Evolutionary conservation across 305 asterid species (phyloP), one percentile per base, ranked within the genome.

Genomic region (Ajuga reptans): DNA sequence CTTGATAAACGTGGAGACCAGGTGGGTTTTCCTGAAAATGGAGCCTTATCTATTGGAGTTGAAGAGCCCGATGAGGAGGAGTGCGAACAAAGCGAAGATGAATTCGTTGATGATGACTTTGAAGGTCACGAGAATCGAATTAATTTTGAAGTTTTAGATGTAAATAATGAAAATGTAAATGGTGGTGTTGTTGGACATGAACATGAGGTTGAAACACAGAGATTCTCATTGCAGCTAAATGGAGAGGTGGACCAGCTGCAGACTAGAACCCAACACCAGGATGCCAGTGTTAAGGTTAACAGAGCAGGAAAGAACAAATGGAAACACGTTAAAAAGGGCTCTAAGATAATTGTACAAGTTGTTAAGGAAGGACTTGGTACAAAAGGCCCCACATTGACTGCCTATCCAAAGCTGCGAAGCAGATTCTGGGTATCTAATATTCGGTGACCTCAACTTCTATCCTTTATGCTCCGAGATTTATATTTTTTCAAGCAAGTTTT

Each of bases 331-430:
- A 84, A 70, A 42, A 84, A 81, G 77, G 96, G 97, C 81, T 87
- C 96, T 51, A 91, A 84, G 79, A 87, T 94, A 76, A 82, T 94
- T 77, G 97, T 87, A 42, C 99, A 94, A 81, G 99, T 93, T 84
- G 84, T 91, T 66, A 91, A 94, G 82, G 99, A 94, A 88, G 96
- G 96, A 75, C 73, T 94, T 82, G 99, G 99, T 45, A 83, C 95
- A 10, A 94, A 94, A 82, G 95, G 95, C 69, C 99, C 97, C 70
- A 84, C 92, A 24, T 70, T 94, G 78, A 91, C 97, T 62, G 91
- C 99, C 78, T 89, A 84, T 84, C 97, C 97, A 5, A 86, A 86
- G 87, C 86, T 91, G 79, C 83, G 85, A 79, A 93, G 99, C 88
- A 79, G 97, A 85, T 94, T 91, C 85, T 94, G 97, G 99, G 99